Evolutionary conservation across 176 grass and related monocot genomes (phyloP).

Genomic region (Alopecurus myosuroides): DNA sequence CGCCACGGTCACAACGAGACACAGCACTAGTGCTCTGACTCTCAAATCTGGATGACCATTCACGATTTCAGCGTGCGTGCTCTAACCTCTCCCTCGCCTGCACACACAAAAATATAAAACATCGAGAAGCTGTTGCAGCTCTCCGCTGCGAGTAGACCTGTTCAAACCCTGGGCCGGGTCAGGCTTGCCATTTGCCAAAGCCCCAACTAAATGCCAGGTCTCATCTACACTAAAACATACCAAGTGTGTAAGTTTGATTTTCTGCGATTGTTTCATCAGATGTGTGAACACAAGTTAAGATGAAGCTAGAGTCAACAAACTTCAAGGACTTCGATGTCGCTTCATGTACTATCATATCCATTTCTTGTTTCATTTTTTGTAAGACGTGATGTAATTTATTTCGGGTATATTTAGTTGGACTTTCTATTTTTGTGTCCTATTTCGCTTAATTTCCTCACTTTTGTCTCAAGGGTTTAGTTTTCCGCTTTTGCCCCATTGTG

Average conservation of each 20-base stretch:
- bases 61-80: background rate
- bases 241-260: background rate
- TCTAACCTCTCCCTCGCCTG: background rate
- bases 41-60: background rate
- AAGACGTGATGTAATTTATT: too few species aligned
- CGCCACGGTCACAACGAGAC: background rate
- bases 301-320: too few species aligned
- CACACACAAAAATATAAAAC: background rate
- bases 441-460: too few species aligned
- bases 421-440: too few species aligned
- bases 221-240: background rate
- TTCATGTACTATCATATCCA: background rate
- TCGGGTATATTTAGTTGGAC: too few species aligned
- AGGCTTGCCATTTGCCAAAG: background rate
- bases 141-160: background rate
- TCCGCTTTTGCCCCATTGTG: too few species aligned
- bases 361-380: background rate
- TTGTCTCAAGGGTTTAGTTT: too few species aligned
- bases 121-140: background rate
- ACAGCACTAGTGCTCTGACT: background rate
- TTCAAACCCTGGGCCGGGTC: background rate
- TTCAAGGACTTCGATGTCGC: background rate
- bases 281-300: background rate
- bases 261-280: background rate
- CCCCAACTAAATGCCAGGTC: background rate